Conservation (phyloP, 1,284 basidiomycete species). For the Cutaneotrichosporon arboriforme region DNA sequence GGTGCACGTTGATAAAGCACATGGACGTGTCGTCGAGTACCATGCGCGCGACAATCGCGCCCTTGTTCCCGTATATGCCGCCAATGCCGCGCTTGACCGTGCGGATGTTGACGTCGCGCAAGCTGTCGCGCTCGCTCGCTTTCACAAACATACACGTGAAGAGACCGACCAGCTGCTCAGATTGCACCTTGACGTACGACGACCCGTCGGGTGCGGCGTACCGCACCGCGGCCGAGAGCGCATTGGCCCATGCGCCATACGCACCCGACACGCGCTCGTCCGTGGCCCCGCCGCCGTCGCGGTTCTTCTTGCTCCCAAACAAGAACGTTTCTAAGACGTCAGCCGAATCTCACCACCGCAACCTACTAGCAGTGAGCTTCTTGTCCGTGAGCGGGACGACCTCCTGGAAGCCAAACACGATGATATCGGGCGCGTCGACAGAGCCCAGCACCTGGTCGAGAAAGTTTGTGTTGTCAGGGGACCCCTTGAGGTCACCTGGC, state of each 20-base stretch:
- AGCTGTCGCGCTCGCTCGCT: slow-evolving; percentile 41
- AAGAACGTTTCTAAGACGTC: slow-evolving; percentile 61
- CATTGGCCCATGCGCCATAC: slow-evolving; percentile 83
- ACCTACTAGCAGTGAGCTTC: slow-evolving; percentile 74
- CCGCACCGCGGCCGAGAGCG: slow-evolving; percentile 65
- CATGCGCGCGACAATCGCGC: slow-evolving; percentile 84
- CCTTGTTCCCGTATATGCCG: slow-evolving; percentile 94
- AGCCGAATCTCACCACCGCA: not conserved
- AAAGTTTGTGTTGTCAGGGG: slow-evolving; percentile 64
- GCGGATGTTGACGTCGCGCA: slow-evolving; percentile 69
- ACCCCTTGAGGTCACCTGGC: slow-evolving; percentile 64
- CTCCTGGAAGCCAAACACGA: slow-evolving; percentile 93
- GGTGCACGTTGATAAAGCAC: slow-evolving; percentile 92
- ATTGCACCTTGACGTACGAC: slow-evolving; percentile 71
- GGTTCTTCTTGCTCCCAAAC: slow-evolving; percentile 65
- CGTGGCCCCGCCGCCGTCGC: slow-evolving; percentile 41
- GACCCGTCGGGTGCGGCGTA: slow-evolving; percentile 59
- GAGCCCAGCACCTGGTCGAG: slow-evolving; percentile 64
- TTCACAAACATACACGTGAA: slow-evolving; percentile 80
- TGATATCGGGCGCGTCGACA: slow-evolving; percentile 73
- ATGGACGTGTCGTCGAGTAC: slow-evolving; percentile 85
- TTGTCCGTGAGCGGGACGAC: slow-evolving; percentile 88
- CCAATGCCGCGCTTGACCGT: slow-evolving; percentile 85
- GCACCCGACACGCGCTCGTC: slow-evolving; percentile 67
- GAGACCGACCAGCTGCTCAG: slow-evolving; percentile 84